phyloP scores from a whole-genome alignment of 2,329 filamentous ascomycete species.

The Verticillium tricorpus region DNA sequence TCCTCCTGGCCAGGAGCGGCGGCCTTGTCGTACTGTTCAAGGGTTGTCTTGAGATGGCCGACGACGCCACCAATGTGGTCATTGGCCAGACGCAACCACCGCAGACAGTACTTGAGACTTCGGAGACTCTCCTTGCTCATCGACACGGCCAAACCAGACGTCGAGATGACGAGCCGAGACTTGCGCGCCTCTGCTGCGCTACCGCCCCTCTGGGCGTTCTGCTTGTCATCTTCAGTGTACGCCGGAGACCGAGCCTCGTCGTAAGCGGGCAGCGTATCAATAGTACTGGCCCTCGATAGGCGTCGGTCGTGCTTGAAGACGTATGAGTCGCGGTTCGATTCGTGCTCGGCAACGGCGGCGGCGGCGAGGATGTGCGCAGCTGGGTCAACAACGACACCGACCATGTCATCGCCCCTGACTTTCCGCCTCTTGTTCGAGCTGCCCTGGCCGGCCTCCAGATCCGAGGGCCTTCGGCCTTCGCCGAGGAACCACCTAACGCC shows the following conservation, averaged over 20 bases:
- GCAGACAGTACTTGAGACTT: conserved; percentile 79
- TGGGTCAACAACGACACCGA: conserved; percentile 9
- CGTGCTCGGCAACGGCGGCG: conserved; percentile 12
- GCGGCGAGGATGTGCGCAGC: conserved; percentile 5
- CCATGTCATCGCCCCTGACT: conserved; percentile 32
- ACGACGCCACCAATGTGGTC: conserved; percentile 75
- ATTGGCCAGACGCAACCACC: conserved; percentile 77
- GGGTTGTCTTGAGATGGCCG: conserved; percentile 64
- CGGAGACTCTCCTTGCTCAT: conserved; percentile 85
- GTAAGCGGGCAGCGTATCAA: conserved; percentile 78
- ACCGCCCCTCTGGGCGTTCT: conserved; percentile 18
- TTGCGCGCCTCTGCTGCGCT: conserved; percentile 55
- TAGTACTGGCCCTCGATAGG: conserved; percentile 60
- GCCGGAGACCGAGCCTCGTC: conserved; percentile 72
- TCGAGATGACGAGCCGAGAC: conserved; percentile 81
- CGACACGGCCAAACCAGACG: conserved; percentile 83
- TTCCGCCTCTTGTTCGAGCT: conserved; percentile 58
- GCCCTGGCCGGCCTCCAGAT: conserved; percentile 40
- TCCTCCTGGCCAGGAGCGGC: neutral
- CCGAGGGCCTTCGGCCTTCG: conserved; percentile 45
- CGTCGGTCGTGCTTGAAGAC: conserved; percentile 39
- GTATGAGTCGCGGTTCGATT: conserved; percentile 15
- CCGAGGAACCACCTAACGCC: conserved; percentile 81
- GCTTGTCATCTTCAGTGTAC: conserved; percentile 57
- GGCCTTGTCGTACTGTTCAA: conserved; percentile 75